Base-by-base conservation (phyloP, 371 early-diverging fungal species). In the Lichtheimia corymbifera region DNA sequence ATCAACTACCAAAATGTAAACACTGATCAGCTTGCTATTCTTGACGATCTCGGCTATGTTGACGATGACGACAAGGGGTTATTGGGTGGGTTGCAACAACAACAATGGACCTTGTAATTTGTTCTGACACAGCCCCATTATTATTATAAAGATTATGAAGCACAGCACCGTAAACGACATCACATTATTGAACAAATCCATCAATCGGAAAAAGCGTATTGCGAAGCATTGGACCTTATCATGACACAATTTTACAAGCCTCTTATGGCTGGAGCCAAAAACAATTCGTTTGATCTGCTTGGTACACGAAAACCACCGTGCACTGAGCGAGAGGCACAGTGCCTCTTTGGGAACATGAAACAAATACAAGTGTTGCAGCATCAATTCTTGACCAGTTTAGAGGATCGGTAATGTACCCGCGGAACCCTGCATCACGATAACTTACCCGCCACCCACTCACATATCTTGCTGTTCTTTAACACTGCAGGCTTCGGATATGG, bases 331-430 rank as follows among this genome's bases (percentile, higher is more conserved):
- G 76, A 76, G 53, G 66, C 72, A 44, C 64, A 62, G 6, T 72
- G 74, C 68, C 55, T 79, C 4, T 79, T 79, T 66, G 73, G 74
- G 17, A 79, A 79, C 24, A 66, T 74, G 62, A 71, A 35, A 35
- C 35, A 35, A 35, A 35, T 35, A 35, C 35, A 35, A 35, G 35
- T 9, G 6, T 11, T 35, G 11, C 35, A 35, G 11, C 35, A 35
- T 11, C 35, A 35, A 35, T 35, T 35, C 35, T 35, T 35, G 9
- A 35, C 35, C 35, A 35, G 35, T 35, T 35, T 35, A 35, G 35
- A 35, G 35, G 35, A 35, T 35, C 35, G 35, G 35, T 35, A 35
- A 35, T 11, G 35, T 35, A 35, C 35, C 28, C 35, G 35, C 35
- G 35, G 35, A 35, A 35, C 35, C 35, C 35, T 35, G 30, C 30